Evolutionary conservation across 495 filamentous ascomycete species (phyloP), one percentile per base, ranked within the genome.

Genomic region (Hypoxylon crocopeplum): DNA sequence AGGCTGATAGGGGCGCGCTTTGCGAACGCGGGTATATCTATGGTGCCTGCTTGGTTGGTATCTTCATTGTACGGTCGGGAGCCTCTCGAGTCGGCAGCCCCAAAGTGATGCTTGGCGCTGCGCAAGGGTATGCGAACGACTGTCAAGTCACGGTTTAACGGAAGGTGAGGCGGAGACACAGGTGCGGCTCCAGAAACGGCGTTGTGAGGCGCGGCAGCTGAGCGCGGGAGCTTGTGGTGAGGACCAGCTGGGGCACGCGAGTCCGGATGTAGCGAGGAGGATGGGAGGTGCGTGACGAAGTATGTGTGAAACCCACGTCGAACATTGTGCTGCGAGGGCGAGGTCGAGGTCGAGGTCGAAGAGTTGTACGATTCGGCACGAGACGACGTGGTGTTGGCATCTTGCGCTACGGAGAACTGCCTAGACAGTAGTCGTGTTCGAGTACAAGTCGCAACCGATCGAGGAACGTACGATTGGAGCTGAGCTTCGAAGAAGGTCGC

Each of bases 101-200:
- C 94, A 63, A 93, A 98, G 71, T 98, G 94, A 67, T 98, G 93
- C 66, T 98, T 98, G 34, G 94, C 94, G 64, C 86, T 93, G 53
- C 87, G 86, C 16, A 98, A 77, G 0, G 94, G 94, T 59, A 98
- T 98, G n/a, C 94, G 91, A 16, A 98, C 94, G n/a, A 98, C 92
- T 0, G 93, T 97, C 25, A 92, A 86, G 61, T 96, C 92, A 29
- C 92, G 86, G 17, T 56, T 68, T 34, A 77, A 79, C 29, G 83
- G 79, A 66, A 85, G 78, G 57, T 79, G 73, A 66, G 80, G 77
- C 69, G 82, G 68, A 19, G 82, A 75, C 6, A 83, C 76, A 7
- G 87, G 83, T 11, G 72, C 79, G 58, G 73, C 67, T 27, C 67
- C 82, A n/a, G 75, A 66, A n/a, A 72, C 74, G 19, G 77, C 76